Base-by-base conservation (phyloP, 306 rosid species). In the Cicer chorassanicum region DNA sequence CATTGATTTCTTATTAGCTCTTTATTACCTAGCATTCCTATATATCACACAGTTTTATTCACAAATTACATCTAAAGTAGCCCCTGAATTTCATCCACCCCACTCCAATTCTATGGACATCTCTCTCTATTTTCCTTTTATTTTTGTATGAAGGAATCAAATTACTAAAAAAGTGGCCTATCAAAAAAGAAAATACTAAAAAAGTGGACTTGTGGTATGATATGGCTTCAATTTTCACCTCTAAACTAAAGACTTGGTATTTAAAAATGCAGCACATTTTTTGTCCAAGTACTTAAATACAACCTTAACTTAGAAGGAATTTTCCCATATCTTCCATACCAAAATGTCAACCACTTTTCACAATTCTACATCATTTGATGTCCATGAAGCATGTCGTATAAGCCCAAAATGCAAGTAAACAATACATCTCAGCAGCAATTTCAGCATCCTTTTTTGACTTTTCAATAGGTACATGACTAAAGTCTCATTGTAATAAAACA, bases 281-380 rank as follows among this genome's bases (percentile, higher is more conserved):
- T 76, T 13, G 10, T n/a, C 36, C 7, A n/a, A 50, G 45, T 10
- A 39, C 64, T 18, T n/a, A 62, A 73, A 74, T 15, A 9, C 49
- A 61, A 48, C 40, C 78, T 50, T 45, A 55, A 79, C 74, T 65
- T 40, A 6, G 2, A 53, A 62, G 67, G 69, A 16, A 72, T 43
- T 54, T 44, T 55, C 74, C 42, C 68, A 34, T 15, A 71, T 51
- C 63, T 41, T 41, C 77, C 77, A 78, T 51, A 63, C 19, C 53
- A 55, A 44, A 49, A 54, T 65, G 38, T 8, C 55, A 57, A 19
- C 56, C n/a, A 56, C 7, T 38, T 55, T 50, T 62, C 16, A 36
- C 5, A 13, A 70, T 65, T 38, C 59, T 54, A 65, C 46, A 45
- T 54, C 56, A 50, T 60, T 43, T 64, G 44, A 44, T 53, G 36